Conservation (phyloP, 2,329 filamentous ascomycete species). For the Ophiostoma populinum region DNA sequence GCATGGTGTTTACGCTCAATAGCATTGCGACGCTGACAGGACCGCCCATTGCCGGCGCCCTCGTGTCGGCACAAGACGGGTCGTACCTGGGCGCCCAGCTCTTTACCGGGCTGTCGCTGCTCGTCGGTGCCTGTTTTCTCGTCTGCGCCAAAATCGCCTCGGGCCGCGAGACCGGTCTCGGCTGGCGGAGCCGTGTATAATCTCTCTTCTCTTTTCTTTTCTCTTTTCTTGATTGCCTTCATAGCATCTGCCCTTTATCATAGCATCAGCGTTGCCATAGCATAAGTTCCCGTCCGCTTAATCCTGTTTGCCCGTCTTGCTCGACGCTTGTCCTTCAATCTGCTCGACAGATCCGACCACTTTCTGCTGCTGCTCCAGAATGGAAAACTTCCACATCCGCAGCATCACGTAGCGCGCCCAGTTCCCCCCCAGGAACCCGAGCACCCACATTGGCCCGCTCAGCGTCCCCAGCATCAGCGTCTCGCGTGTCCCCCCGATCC, state of each 20-base stretch:
- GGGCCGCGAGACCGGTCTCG: slow-evolving; percentile 20
- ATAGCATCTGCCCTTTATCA: too few relatives aligned
- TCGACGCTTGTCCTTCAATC: not conserved
- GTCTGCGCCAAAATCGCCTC: slow-evolving; percentile 21
- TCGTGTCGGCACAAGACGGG: slow-evolving; percentile 25
- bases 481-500: slow-evolving; percentile 10
- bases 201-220: too few relatives aligned
- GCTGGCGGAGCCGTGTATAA: slow-evolving; percentile 24
- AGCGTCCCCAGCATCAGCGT: slow-evolving; percentile 10
- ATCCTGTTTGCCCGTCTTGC: too few relatives aligned
- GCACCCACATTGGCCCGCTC: slow-evolving; percentile 9
- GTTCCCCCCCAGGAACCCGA: slow-evolving; percentile 9
- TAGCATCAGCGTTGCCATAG: not conserved
- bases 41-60: slow-evolving; percentile 32
- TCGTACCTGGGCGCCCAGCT: slow-evolving; percentile 29
- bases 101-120: slow-evolving; percentile 27
- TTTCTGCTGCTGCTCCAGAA: slow-evolving; percentile 14
- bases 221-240: too few relatives aligned
- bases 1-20: slow-evolving; percentile 39
- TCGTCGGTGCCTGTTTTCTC: slow-evolving; percentile 25
- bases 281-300: too few relatives aligned
- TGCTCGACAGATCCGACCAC: slow-evolving; percentile 14
- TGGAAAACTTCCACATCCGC: slow-evolving; percentile 8
- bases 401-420: slow-evolving; percentile 10
- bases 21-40: slow-evolving; percentile 36